These are phyloP conservation scores for Plasmodium chabaudi DNA, from an alignment of 169 alveolate genomes.

Conservation along the genomic window DNA sequence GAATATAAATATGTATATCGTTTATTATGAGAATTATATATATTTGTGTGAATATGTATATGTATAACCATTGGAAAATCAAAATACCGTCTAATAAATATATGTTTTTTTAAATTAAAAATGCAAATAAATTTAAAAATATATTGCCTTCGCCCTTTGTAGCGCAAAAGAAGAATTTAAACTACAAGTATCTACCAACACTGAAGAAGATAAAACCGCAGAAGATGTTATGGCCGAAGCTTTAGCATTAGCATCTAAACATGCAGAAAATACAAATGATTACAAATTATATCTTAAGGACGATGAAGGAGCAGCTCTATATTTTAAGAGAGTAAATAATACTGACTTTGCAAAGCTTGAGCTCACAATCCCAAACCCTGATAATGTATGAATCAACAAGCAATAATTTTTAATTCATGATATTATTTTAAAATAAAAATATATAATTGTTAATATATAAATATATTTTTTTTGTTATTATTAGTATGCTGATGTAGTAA, in stretches of 20 bases:
- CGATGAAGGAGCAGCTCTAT: conserved; percentile 11
- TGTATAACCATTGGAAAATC: too few species aligned
- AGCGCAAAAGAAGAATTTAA: too few species aligned
- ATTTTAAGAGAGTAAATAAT: conserved; percentile 50
- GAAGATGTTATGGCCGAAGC: conserved; percentile 42
- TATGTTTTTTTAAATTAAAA: too few species aligned
- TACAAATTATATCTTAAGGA: conserved; percentile 29
- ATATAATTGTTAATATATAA: background rate
- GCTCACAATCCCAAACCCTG: conserved; percentile 14
- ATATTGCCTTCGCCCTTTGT: too few species aligned
- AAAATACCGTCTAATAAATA: too few species aligned
- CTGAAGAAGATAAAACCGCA: conserved; percentile 37
- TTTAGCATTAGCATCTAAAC: background rate
- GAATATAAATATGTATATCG: too few species aligned
- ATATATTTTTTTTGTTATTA: conserved; percentile 1
- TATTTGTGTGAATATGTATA: too few species aligned
- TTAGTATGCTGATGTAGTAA: conserved; percentile 43
- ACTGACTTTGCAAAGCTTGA: conserved; percentile 51
- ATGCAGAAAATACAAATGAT: conserved; percentile 11
- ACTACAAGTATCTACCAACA: too few species aligned
- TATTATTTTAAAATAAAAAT: background rate
- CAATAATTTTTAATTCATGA: background rate
- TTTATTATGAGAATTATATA: too few species aligned
- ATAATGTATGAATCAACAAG: conserved; percentile 29
- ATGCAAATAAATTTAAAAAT: too few species aligned